Base-by-base conservation (phyloP, 1,284 basidiomycete species). In the Volvariella surrecta region DNA sequence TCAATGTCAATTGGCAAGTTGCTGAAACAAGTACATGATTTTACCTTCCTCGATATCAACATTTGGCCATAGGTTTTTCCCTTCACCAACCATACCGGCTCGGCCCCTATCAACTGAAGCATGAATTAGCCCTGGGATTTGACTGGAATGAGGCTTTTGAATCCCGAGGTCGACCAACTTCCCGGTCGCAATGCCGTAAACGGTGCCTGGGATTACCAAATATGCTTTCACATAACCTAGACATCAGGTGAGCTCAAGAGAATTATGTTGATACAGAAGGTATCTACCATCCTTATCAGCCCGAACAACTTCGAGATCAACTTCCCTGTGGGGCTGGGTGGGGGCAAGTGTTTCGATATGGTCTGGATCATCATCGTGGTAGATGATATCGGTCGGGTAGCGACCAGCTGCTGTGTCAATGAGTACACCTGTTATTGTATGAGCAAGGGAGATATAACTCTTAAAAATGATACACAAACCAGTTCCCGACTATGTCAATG, bases 11-110 rank as follows among this genome's bases (percentile, higher is more conserved):
- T 11, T 18, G 37, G 18, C 42, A 20, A 19, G 28, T 21, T 21
- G 28, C 20, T 24, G 17, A 21, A 10, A 17, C 37, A 43, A 16
- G 21, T 18, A 31, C 38, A 42, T 17, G 4, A 44, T 48, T 61
- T 44, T 48, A 72, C 71, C 51, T 35, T 74, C 71, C 30, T 68
- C 57, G 24, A 73, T 57, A 35, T 70, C 49, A 4, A 75, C 69
- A 48, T 69, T 59, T 1, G 65, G 62, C 72, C 73, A 74, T 8
- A 68, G 40, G 48, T 72, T 73, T 50, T 62, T 60, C 2, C 72
- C 71, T 19, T 63, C 48, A 1, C 73, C 73, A 17, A 73, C 55
- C 53, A 71, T 59, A 2, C 68, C 71, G 4, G 57, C 70, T 41
- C 62, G 60, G 2, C 65, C 64, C 28, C 71, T 60, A 21, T 54